Conservation (phyloP, 495 filamentous ascomycete species). For the Neurospora sp. region DNA sequence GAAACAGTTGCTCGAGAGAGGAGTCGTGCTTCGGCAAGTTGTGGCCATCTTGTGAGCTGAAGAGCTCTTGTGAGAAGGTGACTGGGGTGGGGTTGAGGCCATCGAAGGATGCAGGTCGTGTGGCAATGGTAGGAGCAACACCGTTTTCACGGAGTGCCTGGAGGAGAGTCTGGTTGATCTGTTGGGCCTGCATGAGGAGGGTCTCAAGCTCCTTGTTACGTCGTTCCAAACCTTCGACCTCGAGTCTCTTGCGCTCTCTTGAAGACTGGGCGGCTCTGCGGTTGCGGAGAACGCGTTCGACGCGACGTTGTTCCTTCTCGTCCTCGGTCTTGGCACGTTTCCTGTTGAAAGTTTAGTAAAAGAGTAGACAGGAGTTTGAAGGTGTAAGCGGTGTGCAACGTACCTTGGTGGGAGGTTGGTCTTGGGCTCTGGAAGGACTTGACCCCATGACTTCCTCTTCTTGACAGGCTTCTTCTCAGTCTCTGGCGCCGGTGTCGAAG, state of each 20-base stretch:
- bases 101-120: slow-evolving; percentile 12
- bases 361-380: not conserved
- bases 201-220: slow-evolving; percentile 62
- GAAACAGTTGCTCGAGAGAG: slow-evolving; percentile 28
- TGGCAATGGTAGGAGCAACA: slow-evolving; percentile 25
- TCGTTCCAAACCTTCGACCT: slow-evolving; percentile 81
- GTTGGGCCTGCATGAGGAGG: slow-evolving; percentile 51
- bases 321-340: slow-evolving; percentile 98
- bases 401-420: slow-evolving; percentile 94
- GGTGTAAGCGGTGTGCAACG: slow-evolving; percentile 14
- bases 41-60: slow-evolving; percentile 32
- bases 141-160: slow-evolving; percentile 53
- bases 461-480: slow-evolving; percentile 71
- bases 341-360: slow-evolving; percentile 31
- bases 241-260: slow-evolving; percentile 85
- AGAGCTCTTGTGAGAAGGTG: slow-evolving; percentile 42
- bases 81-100: slow-evolving; percentile 34
- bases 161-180: slow-evolving; percentile 52
- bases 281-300: slow-evolving; percentile 94
- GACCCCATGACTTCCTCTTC: slow-evolving; percentile 99
- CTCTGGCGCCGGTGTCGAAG: slow-evolving; percentile 10
- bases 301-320: slow-evolving; percentile 95
- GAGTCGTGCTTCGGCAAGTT: slow-evolving; percentile 10
- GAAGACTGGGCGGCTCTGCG: slow-evolving; percentile 93
- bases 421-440: slow-evolving; percentile 92